A percentile compares a stretch with the other conserved stretches of the same genome.
Conservation (phyloP, 2,329 filamentous ascomycete species). For the Rachicladosporium sp. region DNA sequence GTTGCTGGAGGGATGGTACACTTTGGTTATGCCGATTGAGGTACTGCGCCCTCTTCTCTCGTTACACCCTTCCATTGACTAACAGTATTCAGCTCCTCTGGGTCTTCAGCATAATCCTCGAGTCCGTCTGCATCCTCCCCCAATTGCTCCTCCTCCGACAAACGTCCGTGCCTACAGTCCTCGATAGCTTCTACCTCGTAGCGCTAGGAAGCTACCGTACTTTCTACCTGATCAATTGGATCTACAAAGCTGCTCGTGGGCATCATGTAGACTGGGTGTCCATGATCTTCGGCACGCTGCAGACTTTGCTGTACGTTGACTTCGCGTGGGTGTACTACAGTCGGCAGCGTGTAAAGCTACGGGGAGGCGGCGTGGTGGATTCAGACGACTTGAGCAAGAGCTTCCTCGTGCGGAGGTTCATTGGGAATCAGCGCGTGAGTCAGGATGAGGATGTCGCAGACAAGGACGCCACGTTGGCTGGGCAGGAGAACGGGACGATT, state of each 20-base stretch:
- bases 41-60: no score
- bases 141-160: constrained; percentile 85
- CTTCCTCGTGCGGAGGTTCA: constrained; percentile 69
- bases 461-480: constrained; percentile 42
- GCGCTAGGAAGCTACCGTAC: constrained; percentile 77
- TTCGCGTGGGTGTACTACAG: constrained; percentile 97
- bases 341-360: constrained; percentile 83
- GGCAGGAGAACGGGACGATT: constrained; percentile 20
- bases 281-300: constrained; percentile 75
- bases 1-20: constrained; percentile 43
- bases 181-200: constrained; percentile 87
- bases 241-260: constrained; percentile 42
- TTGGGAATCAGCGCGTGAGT: constrained; percentile 42
- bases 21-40: background rate
- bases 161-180: constrained; percentile 89
- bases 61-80: no score
- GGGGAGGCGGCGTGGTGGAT: constrained; percentile 77
- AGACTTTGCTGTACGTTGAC: constrained; percentile 82
- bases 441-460: constrained; percentile 48
- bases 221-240: constrained; percentile 88
- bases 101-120: constrained; percentile 83
- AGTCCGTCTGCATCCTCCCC: constrained; percentile 80
- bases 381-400: constrained; percentile 75
- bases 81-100: constrained; percentile 52
- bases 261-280: constrained; percentile 51